Conservation (phyloP, 2,329 filamentous ascomycete genomes). For the Aureobasidium sp. region DNA sequence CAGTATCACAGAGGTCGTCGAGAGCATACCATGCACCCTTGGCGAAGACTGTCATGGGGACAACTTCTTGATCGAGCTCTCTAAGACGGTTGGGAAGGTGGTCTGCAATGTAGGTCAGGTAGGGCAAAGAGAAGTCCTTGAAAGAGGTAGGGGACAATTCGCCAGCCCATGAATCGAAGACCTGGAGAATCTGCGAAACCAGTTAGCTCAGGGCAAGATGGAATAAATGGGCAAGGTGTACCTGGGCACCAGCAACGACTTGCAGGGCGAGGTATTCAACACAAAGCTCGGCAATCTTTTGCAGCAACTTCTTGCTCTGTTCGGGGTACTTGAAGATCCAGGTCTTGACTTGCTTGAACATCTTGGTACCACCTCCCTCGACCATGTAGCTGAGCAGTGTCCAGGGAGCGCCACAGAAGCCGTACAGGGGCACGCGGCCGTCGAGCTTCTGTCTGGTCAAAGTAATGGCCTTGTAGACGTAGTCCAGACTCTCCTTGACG, state of each 20-base stretch:
- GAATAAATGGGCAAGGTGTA: slow-evolving; percentile 26
- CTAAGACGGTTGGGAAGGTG: slow-evolving; percentile 67
- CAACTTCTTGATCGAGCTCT: slow-evolving; percentile 65
- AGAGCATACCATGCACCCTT: slow-evolving; percentile 97
- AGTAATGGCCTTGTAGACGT: slow-evolving; percentile 93
- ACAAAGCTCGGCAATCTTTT: slow-evolving; percentile 89
- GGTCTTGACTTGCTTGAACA: slow-evolving; percentile 89
- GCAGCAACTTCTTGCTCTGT: slow-evolving; percentile 70
- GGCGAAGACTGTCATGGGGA: slow-evolving; percentile 96
- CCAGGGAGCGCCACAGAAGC: slow-evolving; percentile 96
- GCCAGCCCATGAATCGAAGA: slow-evolving; percentile 97
- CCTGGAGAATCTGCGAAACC: slow-evolving; percentile 65
- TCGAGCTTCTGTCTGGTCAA: slow-evolving; percentile 79
- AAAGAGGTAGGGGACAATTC: slow-evolving; percentile 82
- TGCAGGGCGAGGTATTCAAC: slow-evolving; percentile 91
- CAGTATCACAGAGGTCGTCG: slow-evolving; percentile 75
- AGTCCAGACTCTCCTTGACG: slow-evolving; percentile 75
- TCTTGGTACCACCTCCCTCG: slow-evolving; percentile 89
- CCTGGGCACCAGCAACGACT: slow-evolving; percentile 86
- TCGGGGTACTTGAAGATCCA: slow-evolving; percentile 89
- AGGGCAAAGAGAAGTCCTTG: slow-evolving; percentile 76
- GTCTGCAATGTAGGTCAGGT: slow-evolving; percentile 73
- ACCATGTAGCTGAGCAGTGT: slow-evolving; percentile 98
- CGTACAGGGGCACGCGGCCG: slow-evolving; percentile 84
- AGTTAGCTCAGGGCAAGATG: background rate